Conservation (phyloP, 345 rosid species). For the Citrus cavaleriei region DNA sequence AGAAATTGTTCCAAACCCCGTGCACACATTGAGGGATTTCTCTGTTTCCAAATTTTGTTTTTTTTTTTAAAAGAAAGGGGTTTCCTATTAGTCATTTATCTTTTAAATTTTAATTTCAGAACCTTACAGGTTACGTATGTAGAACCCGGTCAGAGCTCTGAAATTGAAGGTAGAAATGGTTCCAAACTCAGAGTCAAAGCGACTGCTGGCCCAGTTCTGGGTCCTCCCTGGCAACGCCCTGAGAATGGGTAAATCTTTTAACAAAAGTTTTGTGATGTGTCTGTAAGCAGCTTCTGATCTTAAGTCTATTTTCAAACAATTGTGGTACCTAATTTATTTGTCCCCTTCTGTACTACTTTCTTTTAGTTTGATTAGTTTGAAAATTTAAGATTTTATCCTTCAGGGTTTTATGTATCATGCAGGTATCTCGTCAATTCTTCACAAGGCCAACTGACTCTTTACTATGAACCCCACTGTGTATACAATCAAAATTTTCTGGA, state of each 20-base stretch:
- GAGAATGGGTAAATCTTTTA: conserved; percentile 69
- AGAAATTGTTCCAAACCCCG: background rate
- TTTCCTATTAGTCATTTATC: background rate
- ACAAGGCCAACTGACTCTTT: conserved; percentile 57
- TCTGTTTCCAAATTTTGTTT: background rate
- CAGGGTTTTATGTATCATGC: conserved; percentile 9
- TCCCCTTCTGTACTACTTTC: background rate
- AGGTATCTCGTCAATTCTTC: conserved; percentile 66
- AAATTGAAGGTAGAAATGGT: conserved; percentile 46
- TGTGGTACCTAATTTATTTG: background rate
- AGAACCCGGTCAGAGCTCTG: conserved; percentile 69
- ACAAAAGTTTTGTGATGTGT: conserved; percentile 2
- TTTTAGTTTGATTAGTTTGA: background rate
- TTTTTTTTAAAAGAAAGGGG: too few species aligned
- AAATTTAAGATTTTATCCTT: background rate
- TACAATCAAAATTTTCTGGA: conserved; percentile 49
- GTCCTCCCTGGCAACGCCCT: conserved; percentile 99
- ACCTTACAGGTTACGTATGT: conserved; percentile 65
- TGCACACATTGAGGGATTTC: background rate
- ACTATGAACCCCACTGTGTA: conserved; percentile 90
- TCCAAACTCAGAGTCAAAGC: conserved; percentile 59
- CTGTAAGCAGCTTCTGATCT: background rate
- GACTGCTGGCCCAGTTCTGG: conserved; percentile 85
- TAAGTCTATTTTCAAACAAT: background rate
- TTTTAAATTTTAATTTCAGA: conserved; percentile 23